phyloP scores from a whole-genome alignment of 225 moss, liverwort and hornwort genomes.

The Pseudoscleropodium purum region DNA sequence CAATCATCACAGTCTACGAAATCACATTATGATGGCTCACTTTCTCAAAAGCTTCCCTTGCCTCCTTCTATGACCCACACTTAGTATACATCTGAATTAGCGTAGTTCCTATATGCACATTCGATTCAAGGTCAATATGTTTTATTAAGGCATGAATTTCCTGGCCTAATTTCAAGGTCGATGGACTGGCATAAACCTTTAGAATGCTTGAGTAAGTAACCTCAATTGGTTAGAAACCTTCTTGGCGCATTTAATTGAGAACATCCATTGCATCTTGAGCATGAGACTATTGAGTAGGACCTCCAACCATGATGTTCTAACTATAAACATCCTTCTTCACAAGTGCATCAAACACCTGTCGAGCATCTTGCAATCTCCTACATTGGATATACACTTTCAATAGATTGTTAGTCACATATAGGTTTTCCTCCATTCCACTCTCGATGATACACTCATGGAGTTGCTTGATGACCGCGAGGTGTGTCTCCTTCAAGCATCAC shows the following conservation, averaged over 20 bases:
- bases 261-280: background rate
- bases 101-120: background rate
- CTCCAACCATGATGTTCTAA: background rate
- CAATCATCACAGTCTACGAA: too few species aligned
- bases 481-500: background rate
- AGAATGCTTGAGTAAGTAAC: background rate
- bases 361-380: background rate
- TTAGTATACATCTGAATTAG: background rate
- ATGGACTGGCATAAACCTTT: background rate
- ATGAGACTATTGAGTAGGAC: background rate
- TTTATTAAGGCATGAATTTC: background rate
- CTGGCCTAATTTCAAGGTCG: background rate
- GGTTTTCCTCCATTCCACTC: background rate
- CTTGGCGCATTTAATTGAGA: too few species aligned
- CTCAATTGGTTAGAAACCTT: too few species aligned
- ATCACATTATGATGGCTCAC: background rate
- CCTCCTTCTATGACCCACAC: background rate
- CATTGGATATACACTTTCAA: background rate
- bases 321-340: background rate
- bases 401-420: background rate
- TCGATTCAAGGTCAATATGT: background rate
- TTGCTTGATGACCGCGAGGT: background rate
- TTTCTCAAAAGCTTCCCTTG: background rate
- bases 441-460: background rate
- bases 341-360: background rate